Evolutionary conservation across 179 eudicot genomes (phyloP).

Genomic region (Dionaea muscipula): DNA sequence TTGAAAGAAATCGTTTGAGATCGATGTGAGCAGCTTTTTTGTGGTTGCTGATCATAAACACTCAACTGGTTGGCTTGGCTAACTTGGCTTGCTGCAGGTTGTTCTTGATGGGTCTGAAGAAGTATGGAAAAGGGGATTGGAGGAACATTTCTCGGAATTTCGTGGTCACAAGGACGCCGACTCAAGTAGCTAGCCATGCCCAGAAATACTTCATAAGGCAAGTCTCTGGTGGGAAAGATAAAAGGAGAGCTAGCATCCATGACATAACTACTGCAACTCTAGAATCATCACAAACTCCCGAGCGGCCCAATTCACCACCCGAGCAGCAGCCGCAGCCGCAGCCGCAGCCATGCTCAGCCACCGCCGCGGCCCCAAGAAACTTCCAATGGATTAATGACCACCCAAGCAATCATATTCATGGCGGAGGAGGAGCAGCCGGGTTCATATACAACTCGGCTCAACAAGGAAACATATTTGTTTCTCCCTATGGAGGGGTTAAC

Average conservation of each 20-base stretch:
- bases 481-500: constrained; percentile 25
- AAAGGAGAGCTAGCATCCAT: constrained; percentile 88
- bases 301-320: constrained; percentile 36
- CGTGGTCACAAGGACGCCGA: constrained; percentile 84
- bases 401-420: constrained; percentile 11
- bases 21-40: constrained; percentile 9
- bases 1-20: not conserved
- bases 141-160: constrained; percentile 89
- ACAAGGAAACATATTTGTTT: constrained; percentile 40
- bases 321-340: constrained; percentile 16
- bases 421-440: constrained; percentile 20
- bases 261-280: constrained; percentile 86
- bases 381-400: constrained; percentile 64
- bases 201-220: constrained; percentile 94
- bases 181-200: constrained; percentile 99
- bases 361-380: constrained; percentile 16
- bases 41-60: not conserved
- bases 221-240: constrained; percentile 88
- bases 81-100: constrained; percentile 30
- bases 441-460: constrained; percentile 31
- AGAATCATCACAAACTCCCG: constrained; percentile 35
- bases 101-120: constrained; percentile 83
- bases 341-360: constrained; percentile 22
- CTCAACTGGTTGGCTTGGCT: not conserved
- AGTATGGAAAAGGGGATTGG: constrained; percentile 99